Conservation (phyloP, 2,329 filamentous ascomycete genomes). For the Bipolaris zeicola region DNA sequence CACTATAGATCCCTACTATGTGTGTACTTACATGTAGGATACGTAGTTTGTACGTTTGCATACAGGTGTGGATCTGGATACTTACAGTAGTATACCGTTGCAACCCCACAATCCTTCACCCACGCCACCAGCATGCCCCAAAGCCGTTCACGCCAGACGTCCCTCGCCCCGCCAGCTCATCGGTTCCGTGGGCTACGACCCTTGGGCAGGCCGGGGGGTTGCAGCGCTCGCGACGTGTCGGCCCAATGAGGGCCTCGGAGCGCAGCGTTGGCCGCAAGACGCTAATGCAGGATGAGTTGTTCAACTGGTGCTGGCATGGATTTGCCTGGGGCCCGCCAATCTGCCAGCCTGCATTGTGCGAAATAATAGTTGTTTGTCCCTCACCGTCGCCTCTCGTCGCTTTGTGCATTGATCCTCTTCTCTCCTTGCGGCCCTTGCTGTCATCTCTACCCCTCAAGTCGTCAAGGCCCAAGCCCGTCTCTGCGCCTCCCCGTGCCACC, state of each 20-base stretch:
- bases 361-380: slow-evolving; percentile 33
- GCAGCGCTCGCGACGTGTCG: slow-evolving; percentile 6
- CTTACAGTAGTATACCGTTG: no score
- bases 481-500: neutral
- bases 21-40: no score
- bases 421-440: neutral
- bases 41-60: no score
- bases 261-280: slow-evolving; percentile 34
- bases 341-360: slow-evolving; percentile 26
- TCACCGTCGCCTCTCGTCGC: slow-evolving; percentile 8
- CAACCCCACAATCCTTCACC: no score
- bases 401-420: slow-evolving; percentile 13
- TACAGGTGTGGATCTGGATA: no score
- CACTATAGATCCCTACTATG: no score
- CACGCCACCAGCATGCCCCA: neutral
- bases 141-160: slow-evolving; percentile 1
- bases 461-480: neutral
- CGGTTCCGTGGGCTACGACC: slow-evolving; percentile 9
- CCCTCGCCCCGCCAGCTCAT: slow-evolving; percentile 11
- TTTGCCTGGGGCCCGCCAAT: slow-evolving; percentile 29
- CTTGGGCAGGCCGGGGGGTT: slow-evolving; percentile 10
- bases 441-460: slow-evolving; percentile 1
- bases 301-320: slow-evolving; percentile 40
- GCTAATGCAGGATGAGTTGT: slow-evolving; percentile 50
- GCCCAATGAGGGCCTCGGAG: slow-evolving; percentile 29